Evolutionary conservation across 2,329 filamentous ascomycete species (phyloP).

Genomic region (Phoma herbarum): DNA sequence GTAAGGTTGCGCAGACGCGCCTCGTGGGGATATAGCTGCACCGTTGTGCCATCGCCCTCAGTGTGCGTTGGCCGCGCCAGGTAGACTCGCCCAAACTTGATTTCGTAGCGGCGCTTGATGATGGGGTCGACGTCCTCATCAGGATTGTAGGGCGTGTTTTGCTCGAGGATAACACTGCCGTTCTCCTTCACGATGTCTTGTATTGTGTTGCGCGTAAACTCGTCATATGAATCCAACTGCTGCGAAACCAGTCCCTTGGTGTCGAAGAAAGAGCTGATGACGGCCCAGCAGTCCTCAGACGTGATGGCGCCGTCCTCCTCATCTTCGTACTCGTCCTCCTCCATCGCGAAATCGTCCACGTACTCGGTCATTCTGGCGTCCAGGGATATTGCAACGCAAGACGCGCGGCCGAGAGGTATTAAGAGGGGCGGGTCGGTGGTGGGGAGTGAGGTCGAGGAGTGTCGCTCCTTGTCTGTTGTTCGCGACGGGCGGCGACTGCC

Average conservation of each 20-base stretch:
- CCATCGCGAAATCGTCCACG: conserved; percentile 68
- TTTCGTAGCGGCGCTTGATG: conserved; percentile 89
- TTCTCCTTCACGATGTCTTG: conserved; percentile 95
- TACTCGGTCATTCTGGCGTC: conserved; percentile 61
- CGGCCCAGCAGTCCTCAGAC: conserved; percentile 97
- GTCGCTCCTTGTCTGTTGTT: conserved; percentile 28
- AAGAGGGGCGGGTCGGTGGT: conserved; percentile 22
- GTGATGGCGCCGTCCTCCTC: conserved; percentile 78
- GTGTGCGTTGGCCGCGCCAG: conserved; percentile 90
- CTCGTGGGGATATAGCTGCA: conserved; percentile 89
- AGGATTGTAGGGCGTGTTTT: conserved; percentile 80
- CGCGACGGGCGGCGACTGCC: conserved; percentile 36
- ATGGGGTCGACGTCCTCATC: conserved; percentile 76
- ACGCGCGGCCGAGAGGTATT: conserved; percentile 15
- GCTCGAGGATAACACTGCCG: conserved; percentile 89
- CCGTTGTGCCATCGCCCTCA: conserved; percentile 89
- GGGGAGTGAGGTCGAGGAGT: conserved; percentile 24
- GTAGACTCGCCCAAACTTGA: conserved; percentile 90
- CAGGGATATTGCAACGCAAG: conserved; percentile 3
- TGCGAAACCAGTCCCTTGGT: conserved; percentile 95
- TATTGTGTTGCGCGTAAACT: conserved; percentile 93
- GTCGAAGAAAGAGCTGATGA: conserved; percentile 97
- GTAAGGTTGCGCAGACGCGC: conserved; percentile 95
- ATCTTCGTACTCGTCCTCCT: conserved; percentile 67
- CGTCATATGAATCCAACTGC: conserved; percentile 97